Base-by-base conservation (phyloP, 2,329 filamentous ascomycete genomes). In the Didymella pomorum region DNA sequence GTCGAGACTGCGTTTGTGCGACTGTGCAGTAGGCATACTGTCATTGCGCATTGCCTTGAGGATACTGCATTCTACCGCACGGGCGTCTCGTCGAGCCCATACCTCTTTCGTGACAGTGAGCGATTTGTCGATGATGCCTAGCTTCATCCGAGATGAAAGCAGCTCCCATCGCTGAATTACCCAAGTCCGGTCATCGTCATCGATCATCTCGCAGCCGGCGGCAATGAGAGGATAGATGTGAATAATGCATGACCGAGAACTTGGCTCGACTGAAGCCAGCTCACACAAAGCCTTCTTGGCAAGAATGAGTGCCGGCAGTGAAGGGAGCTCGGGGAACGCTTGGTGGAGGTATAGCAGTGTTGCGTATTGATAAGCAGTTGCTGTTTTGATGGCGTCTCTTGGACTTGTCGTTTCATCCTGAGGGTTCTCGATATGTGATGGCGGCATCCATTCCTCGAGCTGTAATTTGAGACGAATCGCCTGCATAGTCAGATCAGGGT, bases 161-260 rank as follows among this genome's bases (percentile, higher is more conserved):
- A 82, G 78, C 4, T 77, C 74, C 88, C 88, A 91, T 31, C 88
- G 81, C 23, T 84, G 80, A 42, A 82, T 78, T 2, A 90, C 85
- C 87, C 87, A 91, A 28, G 83, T 77, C 12, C 88, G 79, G 65
- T 89, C 86, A 63, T 89, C 86, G 14, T 79, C 76, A 3, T 80
- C 81, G 23, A 82, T 79, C 9, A 84, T 84, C 73, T 90, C 88
- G 63, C 87, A 88, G 1, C 88, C 87, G 3, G 88, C 89, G 0
- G 85, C 86, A 62, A 90, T 80, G 1, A 91, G 81, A 1, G 89
- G 89, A 63, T 87, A 91, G 57, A 90, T 89, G 37, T 91, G 88
- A 2, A 90, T 83, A 44, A 90, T 88, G 18, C 87, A 84, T 0
- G 87, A 83, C 9, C 87, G 82, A 33, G 86, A 89, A 11, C 80